phyloP scores from a whole-genome alignment of 495 filamentous ascomycete species.

The Talaromyces wortmannii region DNA sequence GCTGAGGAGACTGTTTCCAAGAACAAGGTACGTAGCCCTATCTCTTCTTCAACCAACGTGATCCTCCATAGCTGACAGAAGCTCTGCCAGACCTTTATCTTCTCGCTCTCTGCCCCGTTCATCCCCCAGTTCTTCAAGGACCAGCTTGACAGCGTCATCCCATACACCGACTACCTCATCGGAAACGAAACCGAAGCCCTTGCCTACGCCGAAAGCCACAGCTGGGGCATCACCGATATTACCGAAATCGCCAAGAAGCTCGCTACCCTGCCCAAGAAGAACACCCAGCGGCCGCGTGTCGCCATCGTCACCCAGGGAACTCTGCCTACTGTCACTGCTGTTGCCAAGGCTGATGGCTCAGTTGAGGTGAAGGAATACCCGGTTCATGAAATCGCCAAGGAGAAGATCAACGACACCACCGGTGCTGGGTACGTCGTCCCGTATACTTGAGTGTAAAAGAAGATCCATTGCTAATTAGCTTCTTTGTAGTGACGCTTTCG shows the following conservation, averaged over 20 bases:
- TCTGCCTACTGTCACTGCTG: conserved; percentile 74
- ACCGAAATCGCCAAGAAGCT: conserved; percentile 82
- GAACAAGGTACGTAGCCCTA: conserved; percentile 57
- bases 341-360: conserved; percentile 50
- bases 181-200: conserved; percentile 95
- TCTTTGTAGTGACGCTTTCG: conserved; percentile 77
- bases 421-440: conserved; percentile 93
- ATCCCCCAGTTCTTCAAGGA: conserved; percentile 98
- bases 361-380: conserved; percentile 65
- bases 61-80: neutral
- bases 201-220: conserved; percentile 76
- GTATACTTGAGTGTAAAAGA: too few species aligned
- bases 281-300: conserved; percentile 66
- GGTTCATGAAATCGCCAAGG: conserved; percentile 68
- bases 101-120: conserved; percentile 91
- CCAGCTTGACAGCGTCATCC: conserved; percentile 71
- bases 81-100: conserved; percentile 59
- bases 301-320: conserved; percentile 95
- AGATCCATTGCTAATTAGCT: conserved; percentile 7
- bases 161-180: conserved; percentile 94
- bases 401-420: conserved; percentile 88
- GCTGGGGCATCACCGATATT: conserved; percentile 63
- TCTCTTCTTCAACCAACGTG: neutral
- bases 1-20: conserved; percentile 80
- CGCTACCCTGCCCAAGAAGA: conserved; percentile 84